phyloP scores from a whole-genome alignment of 2,329 filamentous ascomycete species.

The Aspergillus aculeatinus region DNA sequence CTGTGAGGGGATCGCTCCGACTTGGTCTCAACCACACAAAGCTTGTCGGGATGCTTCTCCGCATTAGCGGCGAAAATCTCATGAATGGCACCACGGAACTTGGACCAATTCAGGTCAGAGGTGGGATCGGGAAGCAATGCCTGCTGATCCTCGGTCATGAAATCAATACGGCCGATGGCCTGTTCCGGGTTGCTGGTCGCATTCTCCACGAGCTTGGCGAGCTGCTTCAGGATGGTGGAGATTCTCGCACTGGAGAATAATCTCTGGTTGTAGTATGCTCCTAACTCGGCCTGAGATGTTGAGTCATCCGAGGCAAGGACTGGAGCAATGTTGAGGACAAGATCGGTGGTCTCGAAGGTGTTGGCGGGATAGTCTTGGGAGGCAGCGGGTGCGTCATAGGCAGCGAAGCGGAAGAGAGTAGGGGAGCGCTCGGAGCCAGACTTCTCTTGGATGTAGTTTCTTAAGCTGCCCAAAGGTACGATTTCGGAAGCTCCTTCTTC shows the following conservation, averaged over 20 bases:
- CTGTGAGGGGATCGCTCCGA: constrained; percentile 55
- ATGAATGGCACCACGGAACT: constrained; percentile 46
- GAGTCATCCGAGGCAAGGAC: constrained; percentile 23
- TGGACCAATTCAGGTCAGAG: constrained; percentile 30
- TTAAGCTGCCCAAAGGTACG: constrained; percentile 42
- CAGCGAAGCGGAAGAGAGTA: constrained; percentile 48
- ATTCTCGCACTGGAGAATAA: constrained; percentile 49
- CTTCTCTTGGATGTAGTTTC: constrained; percentile 43
- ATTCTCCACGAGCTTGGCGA: constrained; percentile 42
- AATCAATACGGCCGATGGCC: constrained; percentile 45
- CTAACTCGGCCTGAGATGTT: constrained; percentile 31
- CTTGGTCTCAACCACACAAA: constrained; percentile 67
- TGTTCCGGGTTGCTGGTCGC: constrained; percentile 42
- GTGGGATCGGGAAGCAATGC: constrained; percentile 44
- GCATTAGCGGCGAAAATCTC: constrained; percentile 53
- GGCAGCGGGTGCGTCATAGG: constrained; percentile 46
- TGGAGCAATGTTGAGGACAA: constrained; percentile 42
- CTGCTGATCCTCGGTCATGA: constrained; percentile 38
- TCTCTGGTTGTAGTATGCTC: constrained; percentile 47
- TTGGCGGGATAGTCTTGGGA: constrained; percentile 43
- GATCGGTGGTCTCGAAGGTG: constrained; percentile 46
- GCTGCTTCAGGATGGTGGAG: constrained; percentile 44
- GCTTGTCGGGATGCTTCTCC: constrained; percentile 63
- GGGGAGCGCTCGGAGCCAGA: constrained; percentile 41
- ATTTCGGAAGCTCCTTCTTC: constrained; percentile 42